Conservation (phyloP, 805 yeast species). For the Candida parachauliodes region DNA sequence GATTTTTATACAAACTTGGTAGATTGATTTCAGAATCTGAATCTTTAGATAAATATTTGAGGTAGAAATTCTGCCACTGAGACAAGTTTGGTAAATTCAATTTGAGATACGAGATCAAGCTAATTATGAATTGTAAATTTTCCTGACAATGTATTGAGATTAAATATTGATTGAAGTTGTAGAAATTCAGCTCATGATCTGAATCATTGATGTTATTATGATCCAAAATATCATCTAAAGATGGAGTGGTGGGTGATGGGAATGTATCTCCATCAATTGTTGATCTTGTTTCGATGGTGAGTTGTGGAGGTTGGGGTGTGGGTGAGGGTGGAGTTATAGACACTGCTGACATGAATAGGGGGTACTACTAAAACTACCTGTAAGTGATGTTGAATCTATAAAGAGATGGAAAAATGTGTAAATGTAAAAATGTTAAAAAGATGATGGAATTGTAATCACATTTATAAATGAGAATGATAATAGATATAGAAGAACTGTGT, state of each 20-base stretch:
- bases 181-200: neutral
- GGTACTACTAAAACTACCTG: no score
- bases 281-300: neutral
- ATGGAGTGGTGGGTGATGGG: constrained; percentile 5
- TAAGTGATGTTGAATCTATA: no score
- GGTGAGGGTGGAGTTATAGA: constrained; percentile 3
- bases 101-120: constrained; percentile 5
- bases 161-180: constrained; percentile 4
- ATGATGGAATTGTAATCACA: no score
- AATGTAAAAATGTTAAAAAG: no score
- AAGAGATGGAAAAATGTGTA: no score
- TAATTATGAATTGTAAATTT: constrained; percentile 9
- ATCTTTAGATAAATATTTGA: constrained; percentile 8
- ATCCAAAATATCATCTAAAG: constrained; percentile 7
- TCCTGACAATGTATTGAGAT: constrained; percentile 10
- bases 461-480: no score
- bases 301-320: neutral
- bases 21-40: constrained; percentile 11
- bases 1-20: constrained; percentile 8
- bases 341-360: no score
- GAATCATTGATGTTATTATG: neutral
- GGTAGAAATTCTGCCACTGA: constrained; percentile 9
- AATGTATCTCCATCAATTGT: no score
- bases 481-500: no score
- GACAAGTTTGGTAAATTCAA: constrained; percentile 3